These are phyloP conservation scores for Suillus tomentosus DNA, from an alignment of 768 basidiomycete species.

Conservation along the genomic window DNA sequence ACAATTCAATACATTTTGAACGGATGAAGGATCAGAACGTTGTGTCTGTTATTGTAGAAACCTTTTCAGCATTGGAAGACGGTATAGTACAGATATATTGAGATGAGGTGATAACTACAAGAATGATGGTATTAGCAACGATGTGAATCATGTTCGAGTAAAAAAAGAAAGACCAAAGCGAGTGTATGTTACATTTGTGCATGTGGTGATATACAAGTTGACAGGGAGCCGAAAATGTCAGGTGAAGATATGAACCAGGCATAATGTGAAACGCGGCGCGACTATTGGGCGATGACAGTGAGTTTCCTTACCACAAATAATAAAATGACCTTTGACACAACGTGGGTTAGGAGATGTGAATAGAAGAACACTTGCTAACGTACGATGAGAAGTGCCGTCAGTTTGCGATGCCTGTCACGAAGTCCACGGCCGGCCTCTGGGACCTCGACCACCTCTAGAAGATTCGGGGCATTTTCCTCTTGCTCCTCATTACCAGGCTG, in stretches of 20 bases:
- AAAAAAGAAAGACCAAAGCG: not conserved
- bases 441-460: not conserved
- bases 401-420: not conserved
- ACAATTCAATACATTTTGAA: not conserved
- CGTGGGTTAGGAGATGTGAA: not conserved
- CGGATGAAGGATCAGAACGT: not conserved
- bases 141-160: not conserved
- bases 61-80: not conserved
- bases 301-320: not conserved
- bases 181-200: not conserved
- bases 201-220: not conserved
- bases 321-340: not conserved
- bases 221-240: not conserved
- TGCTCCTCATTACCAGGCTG: not conserved
- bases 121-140: not conserved
- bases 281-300: not conserved
- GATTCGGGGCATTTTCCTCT: not conserved
- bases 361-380: not conserved
- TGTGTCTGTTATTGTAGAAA: not conserved
- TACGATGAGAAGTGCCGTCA: constrained; percentile 5
- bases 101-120: not conserved
- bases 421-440: not conserved
- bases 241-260: not conserved
- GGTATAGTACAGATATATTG: not conserved
- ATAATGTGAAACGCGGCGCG: not conserved